Percentiles rank a stretch among this genome's conserved stretches.
These are phyloP conservation scores for Wickerhamomyces sydowiorum DNA, from an alignment of 805 yeast species.

Conservation along the genomic window DNA sequence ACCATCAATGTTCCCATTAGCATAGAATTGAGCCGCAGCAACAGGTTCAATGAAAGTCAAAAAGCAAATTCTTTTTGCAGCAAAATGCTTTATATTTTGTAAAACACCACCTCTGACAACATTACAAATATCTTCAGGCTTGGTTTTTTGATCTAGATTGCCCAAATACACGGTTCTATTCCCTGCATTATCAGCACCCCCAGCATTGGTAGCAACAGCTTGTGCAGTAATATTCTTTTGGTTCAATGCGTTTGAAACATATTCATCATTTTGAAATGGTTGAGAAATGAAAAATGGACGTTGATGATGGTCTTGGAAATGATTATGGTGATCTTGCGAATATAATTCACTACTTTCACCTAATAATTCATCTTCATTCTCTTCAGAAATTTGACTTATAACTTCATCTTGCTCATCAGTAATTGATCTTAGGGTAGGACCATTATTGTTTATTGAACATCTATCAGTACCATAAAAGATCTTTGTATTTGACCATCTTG, in stretches of 20 bases:
- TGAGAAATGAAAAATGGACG: not conserved
- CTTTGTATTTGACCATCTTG: constrained; percentile 66
- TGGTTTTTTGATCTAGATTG: constrained; percentile 56
- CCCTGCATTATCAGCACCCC: constrained; percentile 75
- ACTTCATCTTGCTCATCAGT: constrained; percentile 10
- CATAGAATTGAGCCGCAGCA: constrained; percentile 62
- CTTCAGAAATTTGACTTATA: constrained; percentile 1
- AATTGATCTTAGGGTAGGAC: constrained; percentile 7
- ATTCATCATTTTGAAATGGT: constrained; percentile 2
- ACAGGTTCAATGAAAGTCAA: constrained; percentile 61
- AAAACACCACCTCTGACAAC: constrained; percentile 73
- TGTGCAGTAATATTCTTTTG: constrained; percentile 93
- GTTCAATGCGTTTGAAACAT: constrained; percentile 45
- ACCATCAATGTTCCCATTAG: constrained; percentile 53
- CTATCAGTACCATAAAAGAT: constrained; percentile 91
- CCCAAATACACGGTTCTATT: constrained; percentile 71
- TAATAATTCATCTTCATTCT: constrained; percentile 1
- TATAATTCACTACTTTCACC: not conserved
- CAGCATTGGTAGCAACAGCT: constrained; percentile 83
- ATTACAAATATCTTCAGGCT: constrained; percentile 70
- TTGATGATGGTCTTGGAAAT: not conserved
- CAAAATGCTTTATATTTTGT: constrained; percentile 48
- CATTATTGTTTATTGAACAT: constrained; percentile 45
- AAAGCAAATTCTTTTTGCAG: constrained; percentile 56
- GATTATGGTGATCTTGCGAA: not conserved